Percentiles rank a stretch among this genome's conserved stretches.
phyloP scores from a whole-genome alignment of 2,329 filamentous ascomycete species.

The Diplocarpon rosae region DNA sequence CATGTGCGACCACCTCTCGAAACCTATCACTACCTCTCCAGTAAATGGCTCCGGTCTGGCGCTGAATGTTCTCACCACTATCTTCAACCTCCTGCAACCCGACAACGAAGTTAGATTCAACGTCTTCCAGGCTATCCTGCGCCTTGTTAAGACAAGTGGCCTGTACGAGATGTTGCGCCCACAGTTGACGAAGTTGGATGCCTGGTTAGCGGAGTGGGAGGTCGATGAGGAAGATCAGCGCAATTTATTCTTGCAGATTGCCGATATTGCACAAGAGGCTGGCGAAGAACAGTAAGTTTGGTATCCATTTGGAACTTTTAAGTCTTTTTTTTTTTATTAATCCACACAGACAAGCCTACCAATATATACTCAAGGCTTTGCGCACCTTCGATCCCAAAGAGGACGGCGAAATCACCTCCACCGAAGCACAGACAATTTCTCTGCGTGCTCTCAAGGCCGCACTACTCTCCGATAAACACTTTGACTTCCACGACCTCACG shows the following conservation, averaged over 20 bases:
- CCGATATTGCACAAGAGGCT: slow-evolving; percentile 67
- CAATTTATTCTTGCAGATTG: slow-evolving; percentile 73
- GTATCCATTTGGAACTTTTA: not conserved
- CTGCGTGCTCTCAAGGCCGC: slow-evolving; percentile 57
- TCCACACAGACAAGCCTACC: slow-evolving; percentile 44
- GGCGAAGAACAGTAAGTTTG: slow-evolving; percentile 61
- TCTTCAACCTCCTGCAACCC: slow-evolving; percentile 85
- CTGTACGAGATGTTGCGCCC: slow-evolving; percentile 77
- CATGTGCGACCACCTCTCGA: slow-evolving; percentile 81
- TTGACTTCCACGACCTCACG: slow-evolving; percentile 63
- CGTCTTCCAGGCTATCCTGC: slow-evolving; percentile 80
- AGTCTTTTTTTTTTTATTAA: slow-evolving; percentile 10
- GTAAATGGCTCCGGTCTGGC: slow-evolving; percentile 76
- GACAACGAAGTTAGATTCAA: slow-evolving; percentile 75
- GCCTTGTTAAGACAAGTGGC: slow-evolving; percentile 63
- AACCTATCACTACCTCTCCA: slow-evolving; percentile 77
- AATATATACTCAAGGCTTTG: slow-evolving; percentile 54
- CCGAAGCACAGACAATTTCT: slow-evolving; percentile 50
- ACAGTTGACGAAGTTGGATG: slow-evolving; percentile 71
- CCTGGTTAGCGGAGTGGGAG: slow-evolving; percentile 77
- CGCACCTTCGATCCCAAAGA: slow-evolving; percentile 47
- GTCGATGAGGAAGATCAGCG: slow-evolving; percentile 72
- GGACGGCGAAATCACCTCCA: slow-evolving; percentile 43
- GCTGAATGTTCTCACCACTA: slow-evolving; percentile 81
- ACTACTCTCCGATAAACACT: slow-evolving; percentile 54